Base-by-base conservation (phyloP, 1,284 basidiomycete species). In the Crucibulum parvulum region DNA sequence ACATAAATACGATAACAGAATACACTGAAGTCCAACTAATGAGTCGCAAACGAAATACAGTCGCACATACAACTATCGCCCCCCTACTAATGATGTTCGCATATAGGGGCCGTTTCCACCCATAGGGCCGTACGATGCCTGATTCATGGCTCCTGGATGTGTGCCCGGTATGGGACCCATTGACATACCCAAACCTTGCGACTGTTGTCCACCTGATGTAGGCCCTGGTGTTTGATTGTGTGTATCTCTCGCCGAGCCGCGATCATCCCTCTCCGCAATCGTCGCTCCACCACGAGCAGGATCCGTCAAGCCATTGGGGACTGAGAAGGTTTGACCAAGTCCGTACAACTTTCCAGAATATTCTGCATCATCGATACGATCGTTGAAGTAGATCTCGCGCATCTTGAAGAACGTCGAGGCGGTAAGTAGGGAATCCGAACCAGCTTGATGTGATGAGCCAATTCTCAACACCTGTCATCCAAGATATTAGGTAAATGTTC, bases 331-430 rank as follows among this genome's bases (percentile, higher is more conserved):
- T 72, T 89, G 88, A 7, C 91, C 91, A 51, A 93, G 84, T 1
- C 91, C 91, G 69, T 90, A 92, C 3, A 93, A 81, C 70, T 91
- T 91, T 59, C 90, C 89, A 60, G 88, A 90, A 73, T 88, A 92
- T 69, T 92, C 89, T 1, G 70, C 77, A 62, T 95, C 91, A 71
- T 98, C 94, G 58, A 98, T 87, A 41, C 86, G 80, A 72, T 95
- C 92, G 63, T 92, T 87, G 79, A 98, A 99, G 81, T 96, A 98
- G 46, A 92, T 80, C 67, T 94, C 89, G 37, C 94, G 89, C 87
- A 98, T 94, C 76, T 96, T 94, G 91, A 99, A 99, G 80, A 98
- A 99, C 0, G 94, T 95, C 6, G 90, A 89, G 2, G 95, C 91
- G 11, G 96, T 99, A 55, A 99, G 85, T 38, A 99, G 88, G 18